Conservation (phyloP, 768 basidiomycete genomes). For the Rubroboletus pulcherrimus region DNA sequence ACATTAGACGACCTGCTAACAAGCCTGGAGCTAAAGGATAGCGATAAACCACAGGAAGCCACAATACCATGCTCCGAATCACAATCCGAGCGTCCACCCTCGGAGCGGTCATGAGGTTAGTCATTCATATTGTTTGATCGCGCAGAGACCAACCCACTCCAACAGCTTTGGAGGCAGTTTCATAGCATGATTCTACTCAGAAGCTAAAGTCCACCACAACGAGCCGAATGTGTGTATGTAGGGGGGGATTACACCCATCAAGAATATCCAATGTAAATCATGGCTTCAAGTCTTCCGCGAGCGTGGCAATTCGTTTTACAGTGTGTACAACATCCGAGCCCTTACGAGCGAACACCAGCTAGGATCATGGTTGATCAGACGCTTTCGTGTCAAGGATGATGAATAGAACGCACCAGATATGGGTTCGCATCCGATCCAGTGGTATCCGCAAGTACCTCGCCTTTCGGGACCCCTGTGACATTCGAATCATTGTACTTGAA, state of each 20-base stretch:
- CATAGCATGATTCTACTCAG: conserved; percentile 14
- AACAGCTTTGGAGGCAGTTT: background rate
- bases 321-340: conserved; percentile 78
- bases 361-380: conserved; percentile 4
- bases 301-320: conserved; percentile 56
- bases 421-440: conserved; percentile 90
- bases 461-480: conserved; percentile 70
- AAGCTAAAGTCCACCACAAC: conserved; percentile 8
- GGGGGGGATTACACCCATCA: conserved; percentile 16
- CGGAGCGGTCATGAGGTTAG: conserved; percentile 17
- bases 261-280: conserved; percentile 29
- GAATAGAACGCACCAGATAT: conserved; percentile 61
- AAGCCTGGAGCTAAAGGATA: conserved; percentile 34
- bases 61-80: background rate
- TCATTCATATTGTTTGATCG: background rate
- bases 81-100: background rate
- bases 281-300: conserved; percentile 27
- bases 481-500: conserved; percentile 96
- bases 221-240: conserved; percentile 9
- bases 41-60: background rate
- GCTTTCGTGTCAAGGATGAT: background rate
- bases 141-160: background rate
- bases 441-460: conserved; percentile 85
- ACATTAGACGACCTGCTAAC: conserved; percentile 54
- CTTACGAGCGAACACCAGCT: conserved; percentile 85